Conservation (phyloP, 2,329 filamentous ascomycete species). For the Orbilia quercus region DNA sequence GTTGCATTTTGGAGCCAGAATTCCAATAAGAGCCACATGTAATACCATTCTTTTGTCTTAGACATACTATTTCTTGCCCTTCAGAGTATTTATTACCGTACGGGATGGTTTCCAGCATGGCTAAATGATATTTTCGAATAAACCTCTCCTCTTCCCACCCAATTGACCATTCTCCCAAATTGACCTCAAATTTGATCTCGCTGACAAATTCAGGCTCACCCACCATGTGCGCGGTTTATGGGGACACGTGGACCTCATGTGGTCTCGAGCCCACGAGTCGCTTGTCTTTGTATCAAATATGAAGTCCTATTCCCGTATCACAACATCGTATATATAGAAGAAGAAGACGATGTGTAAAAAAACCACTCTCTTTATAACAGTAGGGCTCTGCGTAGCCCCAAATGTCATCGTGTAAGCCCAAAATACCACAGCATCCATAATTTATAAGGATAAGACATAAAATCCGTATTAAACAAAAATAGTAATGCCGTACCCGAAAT, state of each 20-base stretch:
- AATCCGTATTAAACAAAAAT: neutral
- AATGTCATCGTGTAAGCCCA: neutral
- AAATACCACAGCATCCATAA: neutral
- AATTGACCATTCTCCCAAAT: neutral
- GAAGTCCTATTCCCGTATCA: neutral
- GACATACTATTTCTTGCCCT: too few species aligned
- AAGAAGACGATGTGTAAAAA: neutral
- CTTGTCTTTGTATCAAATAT: neutral
- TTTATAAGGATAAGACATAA: neutral
- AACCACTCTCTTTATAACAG: neutral
- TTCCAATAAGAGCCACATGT: too few species aligned
- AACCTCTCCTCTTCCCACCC: too few species aligned
- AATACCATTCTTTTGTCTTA: too few species aligned
- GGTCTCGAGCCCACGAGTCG: neutral
- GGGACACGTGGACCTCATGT: neutral
- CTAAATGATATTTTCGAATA: too few species aligned
- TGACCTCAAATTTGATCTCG: neutral
- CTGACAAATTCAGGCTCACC: neutral
- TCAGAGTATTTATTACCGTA: too few species aligned
- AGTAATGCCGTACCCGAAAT: conserved; percentile 27
- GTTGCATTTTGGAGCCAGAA: too few species aligned
- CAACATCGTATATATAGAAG: neutral
- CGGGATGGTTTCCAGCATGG: too few species aligned
- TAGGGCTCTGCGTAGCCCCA: neutral
- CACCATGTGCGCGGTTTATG: neutral